Base-by-base conservation (phyloP, 345 rosid genomes). In the Garcia nutans region DNA sequence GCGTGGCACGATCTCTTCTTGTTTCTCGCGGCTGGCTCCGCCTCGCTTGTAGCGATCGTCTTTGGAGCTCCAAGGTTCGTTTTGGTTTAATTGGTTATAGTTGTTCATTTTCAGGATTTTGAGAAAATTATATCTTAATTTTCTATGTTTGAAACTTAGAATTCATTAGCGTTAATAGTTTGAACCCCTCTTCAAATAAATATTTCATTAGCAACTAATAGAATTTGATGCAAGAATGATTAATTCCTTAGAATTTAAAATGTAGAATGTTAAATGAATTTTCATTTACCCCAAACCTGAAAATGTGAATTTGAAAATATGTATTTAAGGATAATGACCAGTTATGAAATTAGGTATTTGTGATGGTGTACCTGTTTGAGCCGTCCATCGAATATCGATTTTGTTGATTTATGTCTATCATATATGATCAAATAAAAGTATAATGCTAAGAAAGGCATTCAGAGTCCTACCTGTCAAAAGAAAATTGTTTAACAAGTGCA, bases 21-120 rank as follows among this genome's bases (percentile, higher is more conserved):
- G 91, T 87, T 47, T 87, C 89, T 69, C 89, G 86, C 66, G 72
- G 72, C 70, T 87, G 93, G 93, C 77, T 86, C 78, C 26, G 67
- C 28, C 83, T 88, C 54, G 91, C 93, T 76, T 88, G 86, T 50
- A 77, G 82, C 60, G 91, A 89, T 72, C 64, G 61, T 20, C 86
- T 89, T 5, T 89, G 91, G 93, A 55, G 76, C 41, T 67, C 80
- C 74, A 89, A 81, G 91, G 93, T 88, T 68, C 5, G 26, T 52
- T 70, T 64, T 63, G 9, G 13, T 61, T 33, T 33, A 33, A 33
- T 33, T 33, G 37, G 37, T 33, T 33, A 33, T 33, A 5, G 37
- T 3, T 59, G 1, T 11, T 42, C 37, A 1, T 9, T 24, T 23
- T 12, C 10, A 26, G 24, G 47, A n/a, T 22, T 6, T 49, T 47